Evolutionary conservation across 495 filamentous ascomycete genomes (phyloP).

Genomic region (Penicillium longicatenatum): DNA sequence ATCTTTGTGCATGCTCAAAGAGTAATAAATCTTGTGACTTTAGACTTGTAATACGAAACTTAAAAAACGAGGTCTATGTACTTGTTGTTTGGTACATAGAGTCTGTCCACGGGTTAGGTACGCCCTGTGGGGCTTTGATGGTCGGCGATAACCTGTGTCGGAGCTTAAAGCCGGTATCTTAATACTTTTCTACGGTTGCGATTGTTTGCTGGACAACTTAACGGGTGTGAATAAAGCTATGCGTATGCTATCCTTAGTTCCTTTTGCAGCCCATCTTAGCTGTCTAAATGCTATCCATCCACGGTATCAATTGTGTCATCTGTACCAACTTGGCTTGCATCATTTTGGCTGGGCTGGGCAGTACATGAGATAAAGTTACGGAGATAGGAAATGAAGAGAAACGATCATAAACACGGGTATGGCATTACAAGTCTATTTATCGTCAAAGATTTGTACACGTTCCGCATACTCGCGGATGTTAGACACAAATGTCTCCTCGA

Average conservation of each 20-base stretch:
- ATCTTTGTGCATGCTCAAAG: background rate
- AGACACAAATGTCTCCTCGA: conserved; percentile 75
- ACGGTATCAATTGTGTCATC: too few relatives aligned
- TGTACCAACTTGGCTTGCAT: too few relatives aligned
- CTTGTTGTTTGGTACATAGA: background rate
- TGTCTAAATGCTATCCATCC: background rate
- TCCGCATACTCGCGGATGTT: conserved; percentile 80
- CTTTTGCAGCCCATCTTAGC: background rate
- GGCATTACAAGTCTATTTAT: conserved; percentile 38
- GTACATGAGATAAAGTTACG: too few relatives aligned
- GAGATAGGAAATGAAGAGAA: background rate
- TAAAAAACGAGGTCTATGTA: background rate
- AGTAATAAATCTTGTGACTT: background rate
- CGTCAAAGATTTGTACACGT: conserved; percentile 74
- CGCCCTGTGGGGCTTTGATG: background rate
- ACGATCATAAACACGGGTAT: conserved; percentile 1
- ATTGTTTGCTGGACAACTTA: too few relatives aligned
- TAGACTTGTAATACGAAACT: background rate
- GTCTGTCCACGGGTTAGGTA: background rate
- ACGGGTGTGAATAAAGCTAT: background rate
- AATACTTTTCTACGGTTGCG: background rate
- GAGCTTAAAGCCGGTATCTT: background rate
- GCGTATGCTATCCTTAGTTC: too few relatives aligned
- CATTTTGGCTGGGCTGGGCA: too few relatives aligned
- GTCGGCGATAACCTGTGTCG: background rate